Evolutionary conservation across 495 filamentous ascomycete species (phyloP).

Genomic region (Oidiodendron maius): DNA sequence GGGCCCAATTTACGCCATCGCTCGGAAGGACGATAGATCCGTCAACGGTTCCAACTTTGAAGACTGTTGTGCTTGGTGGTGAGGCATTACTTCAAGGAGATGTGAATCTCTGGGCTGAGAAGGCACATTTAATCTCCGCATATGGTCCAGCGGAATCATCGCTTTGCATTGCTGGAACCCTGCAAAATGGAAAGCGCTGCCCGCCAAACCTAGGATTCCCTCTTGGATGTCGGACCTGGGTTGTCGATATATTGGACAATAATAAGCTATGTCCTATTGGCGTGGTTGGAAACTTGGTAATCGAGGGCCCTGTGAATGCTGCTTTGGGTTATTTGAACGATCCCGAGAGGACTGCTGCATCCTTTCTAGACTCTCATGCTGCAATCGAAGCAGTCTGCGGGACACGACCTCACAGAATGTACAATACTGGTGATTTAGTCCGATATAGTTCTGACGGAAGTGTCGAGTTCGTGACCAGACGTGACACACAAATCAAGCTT

Average conservation of each 20-base stretch:
- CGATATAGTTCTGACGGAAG: slow-evolving; percentile 30
- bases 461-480: slow-evolving; percentile 26
- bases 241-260: slow-evolving; percentile 49
- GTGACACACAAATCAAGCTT: slow-evolving; percentile 24
- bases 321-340: slow-evolving; percentile 41
- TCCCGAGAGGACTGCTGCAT: slow-evolving; percentile 3
- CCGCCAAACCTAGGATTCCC: slow-evolving; percentile 24
- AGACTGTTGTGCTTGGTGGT: slow-evolving; percentile 36
- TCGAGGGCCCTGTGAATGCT: slow-evolving; percentile 53
- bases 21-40: slow-evolving; percentile 43
- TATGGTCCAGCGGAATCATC: slow-evolving; percentile 47
- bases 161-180: slow-evolving; percentile 18
- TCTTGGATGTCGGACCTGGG: slow-evolving; percentile 43
- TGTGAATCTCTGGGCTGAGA: slow-evolving; percentile 48
- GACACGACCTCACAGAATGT: slow-evolving; percentile 40
- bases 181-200: slow-evolving; percentile 26
- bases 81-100: slow-evolving; percentile 20
- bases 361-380: slow-evolving; percentile 21
- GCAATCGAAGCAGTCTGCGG: slow-evolving; percentile 27
- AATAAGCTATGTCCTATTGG: slow-evolving; percentile 50
- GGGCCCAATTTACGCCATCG: slow-evolving; percentile 40
- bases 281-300: slow-evolving; percentile 50
- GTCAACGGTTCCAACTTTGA: slow-evolving; percentile 26
- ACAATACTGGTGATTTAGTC: slow-evolving; percentile 38
- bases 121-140: slow-evolving; percentile 40